Conservation (phyloP, 345 rosid species). For the Hibiscus syriacus region DNA sequence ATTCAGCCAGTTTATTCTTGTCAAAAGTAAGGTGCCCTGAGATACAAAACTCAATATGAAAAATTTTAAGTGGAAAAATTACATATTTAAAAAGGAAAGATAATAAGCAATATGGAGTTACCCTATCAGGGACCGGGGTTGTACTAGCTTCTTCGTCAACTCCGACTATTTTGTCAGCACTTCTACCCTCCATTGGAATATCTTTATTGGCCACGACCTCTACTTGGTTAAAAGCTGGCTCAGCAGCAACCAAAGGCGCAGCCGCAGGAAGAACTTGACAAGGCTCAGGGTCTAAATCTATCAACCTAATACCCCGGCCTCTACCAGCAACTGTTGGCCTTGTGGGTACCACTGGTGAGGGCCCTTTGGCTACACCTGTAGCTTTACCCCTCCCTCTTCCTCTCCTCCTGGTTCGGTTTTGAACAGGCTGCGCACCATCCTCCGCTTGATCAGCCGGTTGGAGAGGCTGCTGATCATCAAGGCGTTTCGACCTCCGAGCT, state of each 20-base stretch:
- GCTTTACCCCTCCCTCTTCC: slow-evolving; percentile 94
- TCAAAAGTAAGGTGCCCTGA: neutral
- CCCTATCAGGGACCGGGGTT: slow-evolving; percentile 87
- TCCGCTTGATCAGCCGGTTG: slow-evolving; percentile 62
- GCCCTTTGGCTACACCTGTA: slow-evolving; percentile 68
- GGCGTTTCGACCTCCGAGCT: slow-evolving; percentile 89
- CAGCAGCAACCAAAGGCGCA: slow-evolving; percentile 53
- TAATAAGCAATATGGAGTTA: slow-evolving; percentile 23
- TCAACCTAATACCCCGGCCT: slow-evolving; percentile 83
- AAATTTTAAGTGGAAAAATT: neutral
- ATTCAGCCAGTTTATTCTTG: neutral
- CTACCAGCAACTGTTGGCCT: slow-evolving; percentile 83
- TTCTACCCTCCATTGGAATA: slow-evolving; percentile 72
- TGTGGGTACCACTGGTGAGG: slow-evolving; percentile 38
- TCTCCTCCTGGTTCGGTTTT: slow-evolving; percentile 77
- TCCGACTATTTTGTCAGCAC: slow-evolving; percentile 59
- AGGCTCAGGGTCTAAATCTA: slow-evolving; percentile 86
- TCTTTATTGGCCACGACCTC: slow-evolving; percentile 76
- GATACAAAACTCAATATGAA: neutral
- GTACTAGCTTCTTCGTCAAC: slow-evolving; percentile 77
- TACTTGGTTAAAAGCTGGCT: slow-evolving; percentile 54
- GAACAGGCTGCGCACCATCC: slow-evolving; percentile 56
- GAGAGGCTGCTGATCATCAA: slow-evolving; percentile 73
- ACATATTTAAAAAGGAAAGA: neutral
- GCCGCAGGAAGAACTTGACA: slow-evolving; percentile 53